Conservation (phyloP, 129 eudicot species). For the Saposhnikovia divaricata region DNA sequence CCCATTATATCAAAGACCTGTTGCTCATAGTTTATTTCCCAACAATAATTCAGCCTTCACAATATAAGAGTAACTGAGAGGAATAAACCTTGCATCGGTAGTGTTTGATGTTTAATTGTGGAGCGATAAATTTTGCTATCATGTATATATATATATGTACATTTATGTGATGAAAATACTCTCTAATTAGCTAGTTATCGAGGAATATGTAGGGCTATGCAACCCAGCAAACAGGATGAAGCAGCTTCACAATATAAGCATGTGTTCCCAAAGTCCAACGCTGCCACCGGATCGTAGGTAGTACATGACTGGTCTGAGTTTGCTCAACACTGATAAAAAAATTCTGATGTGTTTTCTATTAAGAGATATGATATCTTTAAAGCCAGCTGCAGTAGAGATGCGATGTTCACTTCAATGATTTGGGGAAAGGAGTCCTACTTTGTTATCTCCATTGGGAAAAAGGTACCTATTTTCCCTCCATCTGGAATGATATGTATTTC, state of each 20-base stretch:
- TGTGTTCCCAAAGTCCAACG: constrained; percentile 30
- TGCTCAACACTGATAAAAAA: background rate
- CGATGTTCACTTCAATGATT: background rate
- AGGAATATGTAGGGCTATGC: constrained; percentile 27
- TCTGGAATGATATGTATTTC: background rate
- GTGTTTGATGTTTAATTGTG: background rate
- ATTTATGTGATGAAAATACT: background rate
- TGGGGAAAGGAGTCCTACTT: background rate
- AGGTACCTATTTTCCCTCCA: background rate
- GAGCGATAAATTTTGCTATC: background rate
- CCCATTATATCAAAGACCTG: background rate
- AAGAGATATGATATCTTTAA: background rate
- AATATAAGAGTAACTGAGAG: background rate
- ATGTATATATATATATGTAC: background rate
- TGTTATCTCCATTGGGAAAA: background rate
- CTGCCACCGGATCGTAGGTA: constrained; percentile 21
- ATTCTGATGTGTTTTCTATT: background rate
- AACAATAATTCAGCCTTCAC: background rate
- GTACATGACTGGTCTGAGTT: background rate
- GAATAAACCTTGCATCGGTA: background rate
- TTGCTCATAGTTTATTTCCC: background rate
- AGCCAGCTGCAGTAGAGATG: background rate
- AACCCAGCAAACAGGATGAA: constrained; percentile 23
- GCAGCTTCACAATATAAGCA: constrained; percentile 26
- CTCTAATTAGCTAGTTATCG: background rate